A percentile compares a stretch with the other conserved stretches of the same genome.
phyloP scores from a whole-genome alignment of 2,329 filamentous ascomycete genomes.

The Metarhizium robertsii region DNA sequence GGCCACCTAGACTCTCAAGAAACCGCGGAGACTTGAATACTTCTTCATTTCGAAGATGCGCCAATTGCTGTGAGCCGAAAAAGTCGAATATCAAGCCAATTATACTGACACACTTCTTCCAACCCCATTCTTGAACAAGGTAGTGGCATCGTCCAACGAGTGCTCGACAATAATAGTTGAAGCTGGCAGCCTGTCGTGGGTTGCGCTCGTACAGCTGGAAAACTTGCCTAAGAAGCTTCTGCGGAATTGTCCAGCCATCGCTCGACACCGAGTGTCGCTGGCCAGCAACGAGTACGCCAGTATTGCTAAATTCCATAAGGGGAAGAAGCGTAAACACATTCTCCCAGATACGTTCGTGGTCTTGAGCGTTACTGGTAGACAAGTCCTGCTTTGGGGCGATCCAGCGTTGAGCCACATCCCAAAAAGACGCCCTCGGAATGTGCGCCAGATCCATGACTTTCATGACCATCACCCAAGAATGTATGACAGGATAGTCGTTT shows the following conservation, averaged over 20 bases:
- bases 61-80: conserved; percentile 52
- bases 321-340: conserved; percentile 52
- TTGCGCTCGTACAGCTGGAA: conserved; percentile 51
- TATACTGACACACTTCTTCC: conserved; percentile 47
- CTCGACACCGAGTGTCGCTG: conserved; percentile 17
- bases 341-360: conserved; percentile 49
- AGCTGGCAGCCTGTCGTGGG: conserved; percentile 45
- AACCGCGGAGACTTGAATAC: conserved; percentile 52
- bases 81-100: conserved; percentile 58
- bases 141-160: conserved; percentile 52
- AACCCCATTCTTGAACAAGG: conserved; percentile 56
- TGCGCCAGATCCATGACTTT: conserved; percentile 39
- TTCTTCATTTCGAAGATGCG: conserved; percentile 56
- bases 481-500: conserved; percentile 31
- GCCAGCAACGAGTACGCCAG: conserved; percentile 35
- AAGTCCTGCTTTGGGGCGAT: conserved; percentile 27
- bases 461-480: conserved; percentile 52
- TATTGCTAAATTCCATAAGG: conserved; percentile 47
- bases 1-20: conserved; percentile 41
- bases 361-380: conserved; percentile 30
- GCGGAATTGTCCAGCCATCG: conserved; percentile 54
- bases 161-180: conserved; percentile 56
- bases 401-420: conserved; percentile 44
- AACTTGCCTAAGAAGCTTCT: conserved; percentile 45
- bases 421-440: conserved; percentile 47